Percentiles rank a stretch among this genome's conserved stretches.
These are phyloP conservation scores for Firmiana major DNA, from an alignment of 345 rosid species.

Conservation along the genomic window DNA sequence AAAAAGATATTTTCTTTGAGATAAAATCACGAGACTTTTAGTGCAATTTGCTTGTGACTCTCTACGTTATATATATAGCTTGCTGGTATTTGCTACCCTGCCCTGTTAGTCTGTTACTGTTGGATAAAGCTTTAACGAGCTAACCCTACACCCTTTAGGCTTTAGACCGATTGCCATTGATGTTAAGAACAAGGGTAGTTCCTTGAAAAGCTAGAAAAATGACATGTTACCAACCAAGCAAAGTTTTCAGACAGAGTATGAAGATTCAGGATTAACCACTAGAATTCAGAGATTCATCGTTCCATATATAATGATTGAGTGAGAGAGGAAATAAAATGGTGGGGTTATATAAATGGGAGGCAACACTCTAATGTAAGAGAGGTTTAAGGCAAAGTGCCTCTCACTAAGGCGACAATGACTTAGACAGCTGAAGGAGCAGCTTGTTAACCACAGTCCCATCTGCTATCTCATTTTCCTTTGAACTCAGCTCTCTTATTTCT, in stretches of 20 bases:
- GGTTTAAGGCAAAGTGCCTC: constrained; percentile 9
- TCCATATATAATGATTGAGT: constrained; percentile 9
- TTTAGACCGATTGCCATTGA: neutral
- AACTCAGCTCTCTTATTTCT: constrained; percentile 2
- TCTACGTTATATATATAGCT: too few species aligned
- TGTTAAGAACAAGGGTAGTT: neutral
- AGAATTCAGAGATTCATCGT: constrained; percentile 11
- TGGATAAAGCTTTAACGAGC: neutral
- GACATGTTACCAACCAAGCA: constrained; percentile 13
- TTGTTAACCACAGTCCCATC: neutral
- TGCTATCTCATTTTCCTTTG: neutral
- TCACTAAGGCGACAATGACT: constrained; percentile 9
- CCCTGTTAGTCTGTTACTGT: neutral
- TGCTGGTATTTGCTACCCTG: neutral
- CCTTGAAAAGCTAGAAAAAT: neutral
- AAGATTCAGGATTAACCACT: neutral
- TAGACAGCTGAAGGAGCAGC: constrained; percentile 15
- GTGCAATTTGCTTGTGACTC: too few species aligned
- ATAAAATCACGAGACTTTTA: too few species aligned
- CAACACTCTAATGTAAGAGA: neutral
- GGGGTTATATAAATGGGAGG: constrained; percentile 11
- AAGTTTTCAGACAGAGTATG: constrained; percentile 9
- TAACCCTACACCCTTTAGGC: neutral
- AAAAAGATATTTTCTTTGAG: too few species aligned
- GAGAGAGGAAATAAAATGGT: neutral